phyloP scores from a whole-genome alignment of 768 basidiomycete species.

The Termitomyces heimii region DNA sequence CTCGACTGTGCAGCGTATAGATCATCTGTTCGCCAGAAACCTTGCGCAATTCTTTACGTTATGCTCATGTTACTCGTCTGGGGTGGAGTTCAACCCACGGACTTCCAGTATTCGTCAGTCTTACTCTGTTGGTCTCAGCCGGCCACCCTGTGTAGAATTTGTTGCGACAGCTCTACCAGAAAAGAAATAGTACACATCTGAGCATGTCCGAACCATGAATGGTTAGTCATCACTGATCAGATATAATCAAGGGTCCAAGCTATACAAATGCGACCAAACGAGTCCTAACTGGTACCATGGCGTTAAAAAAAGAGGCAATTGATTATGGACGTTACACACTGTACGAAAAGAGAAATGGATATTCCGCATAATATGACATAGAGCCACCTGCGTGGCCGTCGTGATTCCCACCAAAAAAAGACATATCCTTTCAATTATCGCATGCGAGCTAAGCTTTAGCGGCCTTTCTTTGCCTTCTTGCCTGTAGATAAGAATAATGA shows the following conservation, averaged over 20 bases:
- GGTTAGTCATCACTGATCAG: background rate
- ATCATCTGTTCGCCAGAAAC: too few relatives aligned
- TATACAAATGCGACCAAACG: background rate
- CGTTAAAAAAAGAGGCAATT: background rate
- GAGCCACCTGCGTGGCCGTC: background rate
- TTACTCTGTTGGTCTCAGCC: too few relatives aligned
- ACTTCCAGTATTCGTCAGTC: too few relatives aligned
- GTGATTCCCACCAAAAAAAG: background rate
- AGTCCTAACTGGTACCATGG: background rate
- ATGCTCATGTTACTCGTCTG: too few relatives aligned
- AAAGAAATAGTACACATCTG: background rate
- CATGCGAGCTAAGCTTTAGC: slow-evolving; percentile 9
- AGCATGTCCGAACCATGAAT: background rate
- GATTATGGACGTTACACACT: slow-evolving; percentile 11
- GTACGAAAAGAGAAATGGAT: slow-evolving; percentile 1
- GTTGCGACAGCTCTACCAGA: too few relatives aligned
- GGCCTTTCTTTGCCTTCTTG: slow-evolving; percentile 12
- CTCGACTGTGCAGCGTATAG: too few relatives aligned
- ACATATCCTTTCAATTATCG: slow-evolving; percentile 2
- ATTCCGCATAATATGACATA: background rate
- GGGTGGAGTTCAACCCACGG: too few relatives aligned
- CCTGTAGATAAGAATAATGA: slow-evolving; percentile 5
- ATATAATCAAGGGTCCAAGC: background rate
- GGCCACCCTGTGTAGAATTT: too few relatives aligned
- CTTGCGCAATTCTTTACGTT: background rate